phyloP scores from a whole-genome alignment of 805 yeast species.

The Suhomyces emberorum region DNA sequence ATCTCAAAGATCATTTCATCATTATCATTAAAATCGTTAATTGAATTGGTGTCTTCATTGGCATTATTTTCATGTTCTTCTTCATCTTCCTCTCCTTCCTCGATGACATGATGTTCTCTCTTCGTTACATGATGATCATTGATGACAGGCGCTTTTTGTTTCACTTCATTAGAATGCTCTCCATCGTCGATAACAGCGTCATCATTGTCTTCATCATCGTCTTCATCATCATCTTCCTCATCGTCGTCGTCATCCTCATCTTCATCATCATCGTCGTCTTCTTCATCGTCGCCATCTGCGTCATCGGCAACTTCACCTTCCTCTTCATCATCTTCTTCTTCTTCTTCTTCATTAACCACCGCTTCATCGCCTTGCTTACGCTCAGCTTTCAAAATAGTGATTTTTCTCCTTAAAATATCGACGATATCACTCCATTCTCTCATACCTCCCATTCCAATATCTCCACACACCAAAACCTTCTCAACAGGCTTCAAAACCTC shows the following conservation, averaged over 20 bases:
- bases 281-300: slow-evolving; percentile 30
- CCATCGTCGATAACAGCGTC: too few species aligned
- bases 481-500: slow-evolving; percentile 46
- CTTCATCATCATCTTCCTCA: slow-evolving; percentile 31
- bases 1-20: slow-evolving; percentile 22
- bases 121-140: not conserved
- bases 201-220: slow-evolving; percentile 12
- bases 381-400: slow-evolving; percentile 26
- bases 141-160: slow-evolving; percentile 10
- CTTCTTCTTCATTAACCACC: slow-evolving; percentile 20
- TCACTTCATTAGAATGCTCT: slow-evolving; percentile 11
- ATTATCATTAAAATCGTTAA: slow-evolving; percentile 7
- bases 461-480: slow-evolving; percentile 46
- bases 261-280: slow-evolving; percentile 36
- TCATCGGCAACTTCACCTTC: slow-evolving; percentile 38
- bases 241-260: slow-evolving; percentile 39
- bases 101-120: slow-evolving; percentile 5
- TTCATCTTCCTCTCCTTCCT: slow-evolving; percentile 2
- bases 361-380: slow-evolving; percentile 16
- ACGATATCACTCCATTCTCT: slow-evolving; percentile 47
- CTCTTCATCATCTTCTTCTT: slow-evolving; percentile 29
- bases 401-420: slow-evolving; percentile 37
- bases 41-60: not conserved
- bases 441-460: slow-evolving; percentile 51
- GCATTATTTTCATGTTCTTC: not conserved